Evolutionary conservation across 148 eudicot genomes (phyloP).

Genomic region (Diospyros kaki): DNA sequence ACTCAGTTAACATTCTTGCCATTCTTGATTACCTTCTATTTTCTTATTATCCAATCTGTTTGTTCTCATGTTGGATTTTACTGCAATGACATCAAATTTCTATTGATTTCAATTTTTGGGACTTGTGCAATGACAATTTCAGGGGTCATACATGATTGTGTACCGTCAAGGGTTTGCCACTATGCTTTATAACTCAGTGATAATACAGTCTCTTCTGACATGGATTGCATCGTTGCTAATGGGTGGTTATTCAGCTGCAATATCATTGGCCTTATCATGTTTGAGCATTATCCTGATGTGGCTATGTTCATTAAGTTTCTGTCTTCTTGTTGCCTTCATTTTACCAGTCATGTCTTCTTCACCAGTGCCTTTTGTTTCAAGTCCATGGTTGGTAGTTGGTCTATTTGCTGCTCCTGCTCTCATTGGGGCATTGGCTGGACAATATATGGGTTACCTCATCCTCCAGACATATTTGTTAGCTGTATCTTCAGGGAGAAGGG

Average conservation of each 20-base stretch:
- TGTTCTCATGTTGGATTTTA: background rate
- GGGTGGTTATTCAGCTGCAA: constrained; percentile 71
- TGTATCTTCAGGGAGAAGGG: constrained; percentile 32
- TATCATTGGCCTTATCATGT: constrained; percentile 60
- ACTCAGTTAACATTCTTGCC: background rate
- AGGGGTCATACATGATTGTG: constrained; percentile 87
- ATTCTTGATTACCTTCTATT: constrained; percentile 10
- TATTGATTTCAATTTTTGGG: constrained; percentile 8
- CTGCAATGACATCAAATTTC: background rate
- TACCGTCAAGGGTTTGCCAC: constrained; percentile 66
- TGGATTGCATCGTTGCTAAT: constrained; percentile 73
- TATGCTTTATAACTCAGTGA: constrained; percentile 75
- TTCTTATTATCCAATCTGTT: background rate
- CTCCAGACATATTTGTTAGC: constrained; percentile 46
- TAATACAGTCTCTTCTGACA: constrained; percentile 69
- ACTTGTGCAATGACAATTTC: constrained; percentile 18
- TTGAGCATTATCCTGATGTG: constrained; percentile 78
- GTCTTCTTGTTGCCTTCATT: constrained; percentile 56
- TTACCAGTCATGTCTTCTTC: constrained; percentile 60
- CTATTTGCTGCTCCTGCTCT: constrained; percentile 84
- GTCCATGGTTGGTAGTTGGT: constrained; percentile 75
- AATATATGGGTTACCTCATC: constrained; percentile 63
- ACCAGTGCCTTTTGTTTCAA: constrained; percentile 63
- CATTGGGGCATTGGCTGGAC: constrained; percentile 91
- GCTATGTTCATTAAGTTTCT: constrained; percentile 59